Evolutionary conservation across 495 filamentous ascomycete species (phyloP).

Genomic region (Usnea hakonensis): DNA sequence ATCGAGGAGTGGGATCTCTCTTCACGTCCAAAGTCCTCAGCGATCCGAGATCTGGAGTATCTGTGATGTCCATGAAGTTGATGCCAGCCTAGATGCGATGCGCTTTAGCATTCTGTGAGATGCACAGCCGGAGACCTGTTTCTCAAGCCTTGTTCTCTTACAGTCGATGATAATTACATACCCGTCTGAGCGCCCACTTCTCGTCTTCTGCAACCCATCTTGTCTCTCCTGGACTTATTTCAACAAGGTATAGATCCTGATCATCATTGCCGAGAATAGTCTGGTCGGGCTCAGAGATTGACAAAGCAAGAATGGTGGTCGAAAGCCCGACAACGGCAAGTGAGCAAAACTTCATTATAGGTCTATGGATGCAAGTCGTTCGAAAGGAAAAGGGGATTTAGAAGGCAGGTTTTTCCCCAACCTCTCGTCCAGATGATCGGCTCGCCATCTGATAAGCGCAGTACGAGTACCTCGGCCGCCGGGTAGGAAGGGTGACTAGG

Average conservation of each 20-base stretch:
- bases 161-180: conserved; percentile 36
- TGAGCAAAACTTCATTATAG: conserved; percentile 10
- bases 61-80: conserved; percentile 94
- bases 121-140: background rate
- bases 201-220: conserved; percentile 86
- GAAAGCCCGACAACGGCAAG: conserved; percentile 1
- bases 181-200: conserved; percentile 84
- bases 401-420: background rate
- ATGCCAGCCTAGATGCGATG: conserved; percentile 53
- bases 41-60: conserved; percentile 35
- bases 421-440: background rate
- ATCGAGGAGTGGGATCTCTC: conserved; percentile 42
- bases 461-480: background rate
- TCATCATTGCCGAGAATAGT: conserved; percentile 4
- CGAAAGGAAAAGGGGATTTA: background rate
- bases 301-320: conserved; percentile 7
- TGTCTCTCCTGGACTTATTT: conserved; percentile 77
- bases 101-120: background rate
- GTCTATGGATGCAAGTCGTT: background rate
- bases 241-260: conserved; percentile 62
- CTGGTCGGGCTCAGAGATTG: conserved; percentile 10
- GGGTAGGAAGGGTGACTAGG: conserved; percentile 8
- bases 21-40: conserved; percentile 26
- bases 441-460: background rate
- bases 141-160: no score